Evolutionary conservation across 2,329 filamentous ascomycete species (phyloP).

Genomic region (Phaeosphaeria sp.): DNA sequence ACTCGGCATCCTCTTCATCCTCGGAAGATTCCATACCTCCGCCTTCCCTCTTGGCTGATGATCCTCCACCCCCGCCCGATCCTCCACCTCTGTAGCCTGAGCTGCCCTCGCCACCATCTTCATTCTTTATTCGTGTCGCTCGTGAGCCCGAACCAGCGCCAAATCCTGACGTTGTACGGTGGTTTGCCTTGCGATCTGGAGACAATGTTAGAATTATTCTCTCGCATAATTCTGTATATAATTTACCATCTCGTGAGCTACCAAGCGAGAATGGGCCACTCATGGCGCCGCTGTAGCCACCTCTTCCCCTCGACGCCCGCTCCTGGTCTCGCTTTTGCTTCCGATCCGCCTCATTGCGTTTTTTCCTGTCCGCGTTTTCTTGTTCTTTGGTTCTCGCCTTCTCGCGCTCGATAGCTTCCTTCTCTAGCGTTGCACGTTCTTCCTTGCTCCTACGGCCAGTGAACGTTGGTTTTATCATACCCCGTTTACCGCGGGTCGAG

Average conservation of each 20-base stretch:
- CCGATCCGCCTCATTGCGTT: conserved; percentile 27
- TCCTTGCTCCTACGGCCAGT: conserved; percentile 54
- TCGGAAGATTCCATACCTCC: conserved; percentile 57
- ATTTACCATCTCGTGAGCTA: conserved; percentile 35
- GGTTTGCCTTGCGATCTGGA: conserved; percentile 29
- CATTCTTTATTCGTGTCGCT: conserved; percentile 40
- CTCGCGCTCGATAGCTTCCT: conserved; percentile 49
- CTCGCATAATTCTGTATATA: neutral
- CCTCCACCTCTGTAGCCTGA: conserved; percentile 21
- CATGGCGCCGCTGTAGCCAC: conserved; percentile 51
- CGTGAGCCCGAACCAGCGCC: conserved; percentile 39
- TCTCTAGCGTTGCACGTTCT: conserved; percentile 52
- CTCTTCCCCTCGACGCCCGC: conserved; percentile 44
- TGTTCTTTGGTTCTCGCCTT: conserved; percentile 45
- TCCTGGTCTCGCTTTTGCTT: conserved; percentile 28
- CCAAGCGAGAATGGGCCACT: conserved; percentile 53
- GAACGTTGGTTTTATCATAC: conserved; percentile 49
- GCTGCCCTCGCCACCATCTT: conserved; percentile 32
- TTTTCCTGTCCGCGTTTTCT: conserved; percentile 36
- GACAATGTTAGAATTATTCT: conserved; percentile 8
- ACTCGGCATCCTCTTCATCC: conserved; percentile 55
- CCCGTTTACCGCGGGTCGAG: conserved; percentile 35
- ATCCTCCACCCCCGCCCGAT: conserved; percentile 15
- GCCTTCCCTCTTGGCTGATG: conserved; percentile 38
- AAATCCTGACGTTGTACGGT: conserved; percentile 29